Evolutionary conservation across 2,329 filamentous ascomycete species (phyloP).

Genomic region (Teratosphaeria pseudoeucalypti): DNA sequence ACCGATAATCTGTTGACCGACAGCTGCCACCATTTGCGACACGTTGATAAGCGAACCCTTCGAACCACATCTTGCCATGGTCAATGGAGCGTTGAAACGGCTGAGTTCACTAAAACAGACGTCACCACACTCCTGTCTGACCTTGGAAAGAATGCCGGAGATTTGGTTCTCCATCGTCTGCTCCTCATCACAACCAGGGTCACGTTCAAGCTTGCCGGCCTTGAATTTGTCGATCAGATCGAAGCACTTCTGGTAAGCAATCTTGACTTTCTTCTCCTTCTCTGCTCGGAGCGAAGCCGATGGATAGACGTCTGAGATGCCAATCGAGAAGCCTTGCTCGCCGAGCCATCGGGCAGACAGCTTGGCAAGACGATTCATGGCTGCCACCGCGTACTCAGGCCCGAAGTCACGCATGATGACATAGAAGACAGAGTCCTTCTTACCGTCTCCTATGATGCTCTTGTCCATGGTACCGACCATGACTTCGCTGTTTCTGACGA

Average conservation of each 20-base stretch:
- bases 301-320: constrained; percentile 88
- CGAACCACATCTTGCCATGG: constrained; percentile 96
- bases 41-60: constrained; percentile 98
- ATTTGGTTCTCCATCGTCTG: constrained; percentile 84
- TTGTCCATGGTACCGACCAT: constrained; percentile 99
- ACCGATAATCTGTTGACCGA: constrained; percentile 96
- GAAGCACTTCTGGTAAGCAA: constrained; percentile 72
- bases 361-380: constrained; percentile 90
- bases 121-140: constrained; percentile 81
- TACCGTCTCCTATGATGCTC: constrained; percentile 88
- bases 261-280: constrained; percentile 66
- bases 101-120: constrained; percentile 85
- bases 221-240: constrained; percentile 74
- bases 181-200: constrained; percentile 81
- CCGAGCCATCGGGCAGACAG: constrained; percentile 80
- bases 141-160: constrained; percentile 82
- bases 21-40: constrained; percentile 94
- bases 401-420: constrained; percentile 93
- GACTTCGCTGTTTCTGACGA: constrained; percentile 90
- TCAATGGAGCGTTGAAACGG: constrained; percentile 80
- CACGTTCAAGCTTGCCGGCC: constrained; percentile 69
- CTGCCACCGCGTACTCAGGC: constrained; percentile 72
- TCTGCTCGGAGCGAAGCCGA: constrained; percentile 57
- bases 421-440: constrained; percentile 97
- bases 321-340: constrained; percentile 90